phyloP scores from a whole-genome alignment of 208 protist genomes.

The Crithidia fasciculata region DNA sequence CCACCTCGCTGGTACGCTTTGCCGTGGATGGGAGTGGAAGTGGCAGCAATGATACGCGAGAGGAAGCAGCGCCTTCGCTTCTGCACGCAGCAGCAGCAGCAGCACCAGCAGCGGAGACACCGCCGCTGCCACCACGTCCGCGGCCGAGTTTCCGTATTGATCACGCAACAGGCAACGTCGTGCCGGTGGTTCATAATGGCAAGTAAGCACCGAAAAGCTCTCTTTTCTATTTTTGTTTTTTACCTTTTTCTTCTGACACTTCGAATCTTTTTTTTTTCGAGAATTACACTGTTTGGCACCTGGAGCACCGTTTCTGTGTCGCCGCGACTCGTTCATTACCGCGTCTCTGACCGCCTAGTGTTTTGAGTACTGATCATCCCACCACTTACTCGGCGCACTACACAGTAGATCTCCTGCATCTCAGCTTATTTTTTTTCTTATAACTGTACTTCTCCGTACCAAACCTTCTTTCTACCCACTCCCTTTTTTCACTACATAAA shows the following conservation, averaged over 20 bases:
- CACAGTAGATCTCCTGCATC: no score
- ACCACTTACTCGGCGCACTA: no score
- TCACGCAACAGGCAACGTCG: slow-evolving; percentile 17
- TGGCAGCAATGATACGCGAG: background rate
- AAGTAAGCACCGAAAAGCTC: background rate
- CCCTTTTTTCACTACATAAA: no score
- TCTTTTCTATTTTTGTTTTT: slow-evolving; percentile 9
- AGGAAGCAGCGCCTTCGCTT: background rate
- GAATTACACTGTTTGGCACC: background rate
- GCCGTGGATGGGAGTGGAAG: slow-evolving; percentile 14
- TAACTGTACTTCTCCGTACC: no score
- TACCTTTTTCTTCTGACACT: background rate
- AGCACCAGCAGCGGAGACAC: background rate
- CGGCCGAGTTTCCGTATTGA: slow-evolving; percentile 19
- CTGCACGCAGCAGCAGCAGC: background rate
- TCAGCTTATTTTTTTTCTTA: no score
- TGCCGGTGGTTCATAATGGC: background rate
- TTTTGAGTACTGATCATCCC: no score
- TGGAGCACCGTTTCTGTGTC: background rate
- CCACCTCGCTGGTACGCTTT: slow-evolving; percentile 1
- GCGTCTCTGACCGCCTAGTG: no score
- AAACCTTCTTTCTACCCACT: no score
- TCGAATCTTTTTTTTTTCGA: background rate
- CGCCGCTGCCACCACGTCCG: slow-evolving; percentile 9
- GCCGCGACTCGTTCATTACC: no score